These are phyloP conservation scores for Botrytis hyacinthi DNA, from an alignment of 2,329 filamentous ascomycete genomes.

Conservation along the genomic window DNA sequence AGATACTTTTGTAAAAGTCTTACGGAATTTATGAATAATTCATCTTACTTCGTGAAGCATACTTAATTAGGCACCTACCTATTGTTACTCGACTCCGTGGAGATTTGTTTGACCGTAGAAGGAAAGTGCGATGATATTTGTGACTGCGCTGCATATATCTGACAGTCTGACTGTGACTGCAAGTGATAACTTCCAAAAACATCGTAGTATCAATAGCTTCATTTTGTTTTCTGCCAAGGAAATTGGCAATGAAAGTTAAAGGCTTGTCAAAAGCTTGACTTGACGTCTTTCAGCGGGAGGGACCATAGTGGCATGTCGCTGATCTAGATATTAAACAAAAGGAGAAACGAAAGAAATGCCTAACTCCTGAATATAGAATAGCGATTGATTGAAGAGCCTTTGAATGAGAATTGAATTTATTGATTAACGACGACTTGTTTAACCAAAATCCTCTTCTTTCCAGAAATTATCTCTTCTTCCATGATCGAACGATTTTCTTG, in stretches of 20 bases:
- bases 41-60: neutral
- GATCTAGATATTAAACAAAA: neutral
- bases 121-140: neutral
- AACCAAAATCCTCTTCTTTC: neutral
- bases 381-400: neutral
- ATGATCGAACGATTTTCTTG: neutral
- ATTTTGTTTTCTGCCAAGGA: neutral
- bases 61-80: neutral
- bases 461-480: neutral
- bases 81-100: neutral
- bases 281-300: neutral
- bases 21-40: neutral
- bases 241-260: neutral
- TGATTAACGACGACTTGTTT: neutral
- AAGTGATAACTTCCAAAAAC: neutral
- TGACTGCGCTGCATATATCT: neutral
- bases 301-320: neutral
- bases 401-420: neutral
- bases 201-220: neutral
- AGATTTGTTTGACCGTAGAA: neutral
- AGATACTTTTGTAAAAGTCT: neutral
- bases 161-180: neutral
- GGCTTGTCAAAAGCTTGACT: slow-evolving; percentile 19
- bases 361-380: neutral
- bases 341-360: neutral